Conservation (phyloP, 768 basidiomycete genomes). For the Calvatia gigantea region DNA sequence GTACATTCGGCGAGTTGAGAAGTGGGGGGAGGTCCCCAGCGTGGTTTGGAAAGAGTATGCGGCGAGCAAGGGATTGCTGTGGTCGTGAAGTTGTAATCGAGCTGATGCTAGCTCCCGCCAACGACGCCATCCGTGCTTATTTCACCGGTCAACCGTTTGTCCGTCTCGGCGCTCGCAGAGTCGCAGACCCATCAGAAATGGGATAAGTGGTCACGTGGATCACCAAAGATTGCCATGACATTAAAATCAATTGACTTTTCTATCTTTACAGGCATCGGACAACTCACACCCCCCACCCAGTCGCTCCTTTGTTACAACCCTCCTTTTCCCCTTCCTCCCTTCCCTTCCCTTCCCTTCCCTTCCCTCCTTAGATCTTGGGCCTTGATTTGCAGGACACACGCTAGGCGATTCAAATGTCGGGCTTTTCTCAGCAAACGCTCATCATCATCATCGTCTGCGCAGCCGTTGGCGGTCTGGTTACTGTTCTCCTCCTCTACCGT, state of each 20-base stretch:
- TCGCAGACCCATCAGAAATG: too few species aligned
- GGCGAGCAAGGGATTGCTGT: constrained; percentile 41
- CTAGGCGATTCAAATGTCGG: neutral
- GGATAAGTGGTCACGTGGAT: too few species aligned
- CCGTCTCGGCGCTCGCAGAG: too few species aligned
- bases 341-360: neutral
- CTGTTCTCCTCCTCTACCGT: constrained; percentile 34
- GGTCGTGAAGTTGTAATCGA: constrained; percentile 19
- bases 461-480: constrained; percentile 35
- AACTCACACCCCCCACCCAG: neutral
- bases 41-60: constrained; percentile 62
- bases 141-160: too few species aligned
- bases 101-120: constrained; percentile 15
- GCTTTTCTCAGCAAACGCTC: constrained; percentile 36
- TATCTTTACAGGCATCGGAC: neutral
- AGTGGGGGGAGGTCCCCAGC: constrained; percentile 46
- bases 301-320: neutral
- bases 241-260: neutral
- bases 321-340: neutral
- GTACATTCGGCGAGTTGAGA: constrained; percentile 38
- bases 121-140: neutral
- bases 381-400: neutral
- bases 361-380: neutral
- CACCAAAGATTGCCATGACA: neutral
- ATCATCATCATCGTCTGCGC: constrained; percentile 48